A percentile compares a stretch with the other conserved stretches of the same genome.
Evolutionary conservation across 2,329 filamentous ascomycete genomes (phyloP).

Genomic region (Aaosphaeria pasadenensis): DNA sequence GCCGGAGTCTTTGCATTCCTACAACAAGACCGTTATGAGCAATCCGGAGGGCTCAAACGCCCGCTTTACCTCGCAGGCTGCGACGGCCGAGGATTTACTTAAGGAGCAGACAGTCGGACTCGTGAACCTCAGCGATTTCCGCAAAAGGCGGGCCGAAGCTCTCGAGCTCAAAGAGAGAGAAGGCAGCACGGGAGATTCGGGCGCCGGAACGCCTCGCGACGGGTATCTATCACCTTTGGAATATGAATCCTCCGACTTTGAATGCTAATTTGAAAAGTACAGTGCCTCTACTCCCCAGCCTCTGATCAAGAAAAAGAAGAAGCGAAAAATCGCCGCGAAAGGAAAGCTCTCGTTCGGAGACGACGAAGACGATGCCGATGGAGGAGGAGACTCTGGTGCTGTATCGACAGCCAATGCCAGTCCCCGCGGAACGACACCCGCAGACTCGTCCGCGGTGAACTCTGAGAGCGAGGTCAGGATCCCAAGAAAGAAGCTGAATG

Average conservation of each 20-base stretch:
- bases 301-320: constrained; percentile 53
- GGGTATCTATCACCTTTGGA: constrained; percentile 49
- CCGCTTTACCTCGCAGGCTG: constrained; percentile 72
- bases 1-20: no score
- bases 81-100: constrained; percentile 75
- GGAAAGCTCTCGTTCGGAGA: constrained; percentile 69
- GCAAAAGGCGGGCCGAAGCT: constrained; percentile 93
- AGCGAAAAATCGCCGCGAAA: constrained; percentile 51
- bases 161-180: constrained; percentile 86
- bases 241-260: not conserved
- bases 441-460: constrained; percentile 32
- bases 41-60: not conserved
- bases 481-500: constrained; percentile 54
- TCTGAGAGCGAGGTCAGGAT: constrained; percentile 28
- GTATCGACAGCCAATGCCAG: constrained; percentile 34
- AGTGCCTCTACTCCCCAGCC: constrained; percentile 53
- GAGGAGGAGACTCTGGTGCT: constrained; percentile 12
- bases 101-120: constrained; percentile 88
- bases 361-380: constrained; percentile 62
- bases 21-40: no score
- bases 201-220: constrained; percentile 54
- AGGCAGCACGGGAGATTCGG: constrained; percentile 60
- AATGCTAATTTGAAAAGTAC: constrained; percentile 55
- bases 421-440: constrained; percentile 37
- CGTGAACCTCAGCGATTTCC: constrained; percentile 88